Base-by-base conservation (phyloP, 768 basidiomycete species). In the Aureoboletus auriporus region DNA sequence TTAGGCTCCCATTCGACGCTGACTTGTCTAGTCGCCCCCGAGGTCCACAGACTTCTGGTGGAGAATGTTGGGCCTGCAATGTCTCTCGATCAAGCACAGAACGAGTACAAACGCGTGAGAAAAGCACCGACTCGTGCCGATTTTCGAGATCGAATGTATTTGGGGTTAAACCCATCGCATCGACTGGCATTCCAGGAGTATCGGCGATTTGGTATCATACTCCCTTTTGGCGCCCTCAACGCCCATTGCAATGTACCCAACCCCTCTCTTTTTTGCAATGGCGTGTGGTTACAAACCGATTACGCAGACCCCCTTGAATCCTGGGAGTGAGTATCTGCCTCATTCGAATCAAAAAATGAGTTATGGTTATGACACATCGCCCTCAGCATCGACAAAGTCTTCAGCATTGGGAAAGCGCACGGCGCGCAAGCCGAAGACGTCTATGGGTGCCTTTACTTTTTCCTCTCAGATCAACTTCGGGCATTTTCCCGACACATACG, bases 371-470 rank as follows among this genome's bases (percentile, higher is more conserved):
- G 20, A 60, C 26, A 28, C 4, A 9, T 23, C 10, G 27, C 46
- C 45, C 31, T 34, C 47, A 76, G 76, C 54, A 42, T 74, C n/a
- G 60, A 71, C 23, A 53, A 66, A n/a, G 69, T 78, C 16, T 60
- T 71, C 30, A 49, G 57, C 13, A 63, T 70, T 0, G 77, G 77
- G n/a, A 52, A 47, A 34, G 67, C 62, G 1, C 63, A 72, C 20
- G 74, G 75, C 2, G 68, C 70, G 7, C 63, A 59, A 6, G 49
- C 59, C 0, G 75, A 72, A 44, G 77, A 79, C 55, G 65, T 77
- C 29, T 75, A 72, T 46, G 78, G 78, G 5, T 78, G 75, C 42
- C 70, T 78, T 29, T 76, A 75, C 56, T 77, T 78, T 47, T 70
- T 69, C 50, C 46, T 78, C 26, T 63, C 68, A 5, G 64, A 72